Evolutionary conservation across 2,329 filamentous ascomycete species (phyloP), one percentile per base, ranked within the genome.

Genomic region (Hymenoscyphus repandus): DNA sequence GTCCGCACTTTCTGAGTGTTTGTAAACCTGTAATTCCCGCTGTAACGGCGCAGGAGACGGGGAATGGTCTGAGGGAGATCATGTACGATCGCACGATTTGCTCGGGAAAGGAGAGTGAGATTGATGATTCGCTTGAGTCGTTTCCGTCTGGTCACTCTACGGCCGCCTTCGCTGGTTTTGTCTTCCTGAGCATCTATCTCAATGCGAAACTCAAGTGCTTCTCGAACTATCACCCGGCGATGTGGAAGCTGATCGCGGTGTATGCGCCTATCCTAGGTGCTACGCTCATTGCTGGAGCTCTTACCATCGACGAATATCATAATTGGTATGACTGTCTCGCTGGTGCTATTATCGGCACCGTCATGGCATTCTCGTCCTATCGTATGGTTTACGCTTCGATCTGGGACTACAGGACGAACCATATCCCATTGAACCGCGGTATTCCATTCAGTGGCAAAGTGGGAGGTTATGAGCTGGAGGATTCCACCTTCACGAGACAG

Each of bases 181-280:
- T 87, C 18, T 90, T 79, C 63, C 70, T 90, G 2, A 85, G 77
- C 58, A 72, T 90, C 1, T 90, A 89, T 70, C 77, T 90, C 40
- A 90, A 90, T 66, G 86, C 83, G 43, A 90, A 90, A 71, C 75
- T 90, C 58, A 90, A 89, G 74, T 78, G 88, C 50, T 88, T 83
- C 60, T 72, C 79, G 56, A 85, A 88, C 71, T 85, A 86, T 64
- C 85, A 88, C 63, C 80, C 86, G 0, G 74, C 81, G 11, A 81
- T 88, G 76, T 89, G 85, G 86, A 89, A 89, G 69, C 68, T 88
- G 11, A 72, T 85, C 31, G 76, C 74, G 13, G 71, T 81, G 20
- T 86, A 85, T 60, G 75, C 79, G 0, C 86, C 86, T 0, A 68
- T 90, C 2, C 77, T 90, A 0, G 83, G 80, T 2, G 85, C 85